These are phyloP conservation scores for Arabidopsis arenosa DNA, from an alignment of 345 rosid genomes.

Conservation along the genomic window DNA sequence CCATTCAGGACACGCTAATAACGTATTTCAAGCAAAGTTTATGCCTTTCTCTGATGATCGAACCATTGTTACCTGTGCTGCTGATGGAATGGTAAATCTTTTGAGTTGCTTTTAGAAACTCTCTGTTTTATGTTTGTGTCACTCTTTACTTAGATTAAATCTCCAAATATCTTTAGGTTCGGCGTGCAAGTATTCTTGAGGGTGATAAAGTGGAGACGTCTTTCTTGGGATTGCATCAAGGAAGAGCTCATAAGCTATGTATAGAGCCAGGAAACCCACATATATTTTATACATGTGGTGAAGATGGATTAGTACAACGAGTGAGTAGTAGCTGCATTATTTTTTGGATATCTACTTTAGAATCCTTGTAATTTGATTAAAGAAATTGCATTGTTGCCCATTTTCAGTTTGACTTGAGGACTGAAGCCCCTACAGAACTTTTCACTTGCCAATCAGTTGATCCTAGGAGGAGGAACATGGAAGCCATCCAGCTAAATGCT, in stretches of 20 bases:
- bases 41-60: constrained; percentile 84
- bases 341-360: constrained; percentile 13
- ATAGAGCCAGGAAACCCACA: constrained; percentile 91
- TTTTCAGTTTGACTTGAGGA: constrained; percentile 90
- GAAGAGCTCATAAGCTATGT: constrained; percentile 81
- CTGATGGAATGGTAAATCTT: constrained; percentile 79
- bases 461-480: constrained; percentile 46
- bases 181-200: constrained; percentile 75
- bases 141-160: not conserved
- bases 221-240: constrained; percentile 64
- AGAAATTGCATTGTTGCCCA: not conserved
- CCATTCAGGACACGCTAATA: constrained; percentile 67
- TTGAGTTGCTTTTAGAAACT: not conserved
- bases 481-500: constrained; percentile 61
- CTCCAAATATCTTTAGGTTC: constrained; percentile 55
- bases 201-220: constrained; percentile 62
- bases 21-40: constrained; percentile 86
- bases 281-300: constrained; percentile 82
- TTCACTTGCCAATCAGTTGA: constrained; percentile 62
- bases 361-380: not conserved
- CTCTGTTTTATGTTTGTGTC: not conserved
- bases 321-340: constrained; percentile 53
- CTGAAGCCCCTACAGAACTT: constrained; percentile 63
- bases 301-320: constrained; percentile 92
- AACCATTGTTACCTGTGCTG: constrained; percentile 87